Evolutionary conservation across 441 rosid genomes (phyloP), one percentile per base, ranked within the genome.

Genomic region (Capsella rubella): DNA sequence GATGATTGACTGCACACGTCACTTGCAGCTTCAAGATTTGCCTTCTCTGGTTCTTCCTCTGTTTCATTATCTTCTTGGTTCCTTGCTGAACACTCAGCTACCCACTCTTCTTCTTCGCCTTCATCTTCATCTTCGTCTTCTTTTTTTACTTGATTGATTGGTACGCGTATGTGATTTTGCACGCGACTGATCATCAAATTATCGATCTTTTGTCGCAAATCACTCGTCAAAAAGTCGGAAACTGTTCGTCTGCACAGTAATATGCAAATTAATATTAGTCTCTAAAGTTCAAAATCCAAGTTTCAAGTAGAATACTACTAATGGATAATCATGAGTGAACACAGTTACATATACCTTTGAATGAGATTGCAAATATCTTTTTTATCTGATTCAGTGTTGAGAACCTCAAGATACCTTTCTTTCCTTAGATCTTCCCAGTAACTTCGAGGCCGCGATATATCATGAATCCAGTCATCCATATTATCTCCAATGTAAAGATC

Each of bases 401-500:
- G 89, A 80, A 87, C 86, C 73, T 95, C 88, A 31, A 81, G 77
- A 72, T 92, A 95, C 87, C 98, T 86, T 34, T 84, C 82, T 77
- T 82, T 82, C 78, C 98, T 84, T 7, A 71, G 79, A 58, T 82
- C 83, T 81, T 95, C 99, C 99, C 99, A 95, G 66, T 87, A 88
- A 73, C 99, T 92, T 46, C 87, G 81, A 3, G 99, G 99, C 46
- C 96, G 84, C 18, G 95, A 73, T 67, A 95, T 89, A 27, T 87
- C 89, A 3, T 84, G 76, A 65, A 87, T 72, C 97, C 97, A 90
- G 51, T 95, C 90, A 69, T 84, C 74, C 37, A 51, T 76, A 50
- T 67, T 51, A 15, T 74, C 83, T 32, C 37, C 75, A 54, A 31
- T 73, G 40, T 69, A 67, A 39, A 69, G 73, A 37, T 75, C 72